Percentiles rank a stretch among this genome's conserved stretches.
Evolutionary conservation across 495 filamentous ascomycete species (phyloP).

Genomic region (Tuber umbilicatum): DNA sequence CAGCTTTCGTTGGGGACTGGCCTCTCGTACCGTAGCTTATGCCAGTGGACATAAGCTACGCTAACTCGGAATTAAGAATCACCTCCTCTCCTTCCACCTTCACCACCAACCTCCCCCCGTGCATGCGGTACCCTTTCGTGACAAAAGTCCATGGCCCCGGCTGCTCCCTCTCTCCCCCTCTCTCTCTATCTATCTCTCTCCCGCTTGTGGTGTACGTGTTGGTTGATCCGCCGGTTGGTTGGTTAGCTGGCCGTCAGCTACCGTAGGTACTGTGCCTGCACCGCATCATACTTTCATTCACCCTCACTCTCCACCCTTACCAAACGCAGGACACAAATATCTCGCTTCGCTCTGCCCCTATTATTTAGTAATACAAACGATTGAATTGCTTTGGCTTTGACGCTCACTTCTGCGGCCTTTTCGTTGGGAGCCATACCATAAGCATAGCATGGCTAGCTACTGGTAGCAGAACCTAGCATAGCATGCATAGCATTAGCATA

Average conservation of each 20-base stretch:
- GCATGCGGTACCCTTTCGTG: not conserved
- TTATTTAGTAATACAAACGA: too few relatives aligned
- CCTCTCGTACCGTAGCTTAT: not conserved
- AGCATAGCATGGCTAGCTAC: not conserved
- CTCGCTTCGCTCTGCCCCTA: not conserved
- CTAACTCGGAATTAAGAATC: not conserved
- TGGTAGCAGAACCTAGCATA: not conserved
- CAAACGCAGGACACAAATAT: not conserved
- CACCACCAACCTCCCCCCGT: not conserved
- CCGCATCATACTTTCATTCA: not conserved
- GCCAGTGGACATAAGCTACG: not conserved
- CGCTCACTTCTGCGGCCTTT: not conserved
- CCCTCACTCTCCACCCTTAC: not conserved
- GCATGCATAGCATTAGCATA: not conserved
- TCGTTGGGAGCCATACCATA: not conserved
- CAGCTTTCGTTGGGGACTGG: not conserved
- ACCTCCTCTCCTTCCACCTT: not conserved
- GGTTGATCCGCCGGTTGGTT: not conserved
- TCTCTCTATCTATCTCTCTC: not conserved
- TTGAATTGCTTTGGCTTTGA: not conserved
- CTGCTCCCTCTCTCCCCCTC: not conserved
- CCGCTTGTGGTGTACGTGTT: not conserved
- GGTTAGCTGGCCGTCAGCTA: not conserved
- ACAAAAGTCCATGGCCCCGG: not conserved
- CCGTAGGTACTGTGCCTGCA: not conserved